Evolutionary conservation across 805 yeast species (phyloP), one percentile per base, ranked within the genome.

Genomic region (Millerozyma miso): DNA sequence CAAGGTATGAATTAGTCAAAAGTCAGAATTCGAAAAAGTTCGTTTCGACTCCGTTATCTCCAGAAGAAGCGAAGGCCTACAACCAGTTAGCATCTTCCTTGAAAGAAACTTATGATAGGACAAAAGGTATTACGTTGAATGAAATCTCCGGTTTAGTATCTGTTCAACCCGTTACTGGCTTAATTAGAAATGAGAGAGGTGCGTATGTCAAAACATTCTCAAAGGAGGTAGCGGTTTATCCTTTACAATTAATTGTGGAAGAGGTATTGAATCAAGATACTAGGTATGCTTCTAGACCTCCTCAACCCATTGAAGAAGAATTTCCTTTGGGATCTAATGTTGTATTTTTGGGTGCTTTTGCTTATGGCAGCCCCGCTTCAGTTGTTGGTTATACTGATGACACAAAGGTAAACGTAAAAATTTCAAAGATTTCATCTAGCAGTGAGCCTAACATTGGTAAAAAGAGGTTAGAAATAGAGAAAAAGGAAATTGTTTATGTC

Each of bases 171-270:
- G 87, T 90, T 10, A 77, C 81, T 44, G 99, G 99, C 12, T 65
- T 93, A 53, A 73, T 75, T 23, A 80, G 96, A 59, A 76, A 74
- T 34, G 54, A 65, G 2, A 61, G 64, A 20, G 99, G 99, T 47
- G 88, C 96, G 0, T 81, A 77, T 50, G 78, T 79, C 17, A 91
- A 93, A 64, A 81, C 88, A 1, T 89, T 73, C 53, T 69, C 80
- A 2, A 66, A 62, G 4, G 66, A 69, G 3, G 65, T 76, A 14
- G 83, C 77, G 46, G 63, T 66, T 5, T 82, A 75, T 53, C 96
- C 99, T n/a, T 63, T 85, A 37, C 95, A 89, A 61, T 63, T 88
- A 31, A 72, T 89, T 52, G 95, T 93, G 12, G 86, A 85, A 42
- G 71, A 74, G 20, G 89, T 93, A 19, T 65, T 67, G 17, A 79